Base-by-base conservation (phyloP, 768 basidiomycete species). In the Tylopilus felleus region DNA sequence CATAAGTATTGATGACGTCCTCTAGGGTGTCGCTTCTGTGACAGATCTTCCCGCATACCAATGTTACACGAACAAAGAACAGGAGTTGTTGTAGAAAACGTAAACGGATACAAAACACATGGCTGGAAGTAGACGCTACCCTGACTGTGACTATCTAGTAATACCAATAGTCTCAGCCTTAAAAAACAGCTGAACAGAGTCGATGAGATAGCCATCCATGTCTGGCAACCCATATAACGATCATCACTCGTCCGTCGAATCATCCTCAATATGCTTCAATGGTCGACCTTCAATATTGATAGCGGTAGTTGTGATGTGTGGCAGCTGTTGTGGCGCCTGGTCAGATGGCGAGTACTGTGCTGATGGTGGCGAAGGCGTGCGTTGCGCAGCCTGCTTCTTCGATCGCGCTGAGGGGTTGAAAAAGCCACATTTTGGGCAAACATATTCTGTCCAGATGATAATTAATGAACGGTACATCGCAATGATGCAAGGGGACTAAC, bases 401-500 rank as follows among this genome's bases (percentile, higher is more conserved):
- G 69, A 70, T 57, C 69, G 65, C 16, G 65, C 67, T 0, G 79
- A 76, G 6, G 77, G 72, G 62, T 96, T 95, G 70, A 95, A 90
- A 70, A 86, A 83, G 8, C 84, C 84, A 66, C 93, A 96, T 66
- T 90, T 91, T 0, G 85, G 88, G 67, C 93, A 96, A 23, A 82
- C 71, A 61, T 92, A 96, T 74, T 93, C 93, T 95, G 38, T 56
- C 35, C 49, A 52, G 35, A 50, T 43, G 19, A 48, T 16, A 8
- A 52, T 59, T 23, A 48, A 49, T 13, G 43, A 40, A 19, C 16
- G 14, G 13, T 5, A 35, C 19, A 23, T 46, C 43, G 21, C 48
- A 41, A 36, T 38, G 19, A 28, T 16, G 40, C 33, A 59, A 40
- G 39, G 14, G 12, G 22, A 83, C 91, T 70, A 61, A 95, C 93